phyloP scores from a whole-genome alignment of 352 stramenopile species.

The Elongisporangium undulatum region DNA sequence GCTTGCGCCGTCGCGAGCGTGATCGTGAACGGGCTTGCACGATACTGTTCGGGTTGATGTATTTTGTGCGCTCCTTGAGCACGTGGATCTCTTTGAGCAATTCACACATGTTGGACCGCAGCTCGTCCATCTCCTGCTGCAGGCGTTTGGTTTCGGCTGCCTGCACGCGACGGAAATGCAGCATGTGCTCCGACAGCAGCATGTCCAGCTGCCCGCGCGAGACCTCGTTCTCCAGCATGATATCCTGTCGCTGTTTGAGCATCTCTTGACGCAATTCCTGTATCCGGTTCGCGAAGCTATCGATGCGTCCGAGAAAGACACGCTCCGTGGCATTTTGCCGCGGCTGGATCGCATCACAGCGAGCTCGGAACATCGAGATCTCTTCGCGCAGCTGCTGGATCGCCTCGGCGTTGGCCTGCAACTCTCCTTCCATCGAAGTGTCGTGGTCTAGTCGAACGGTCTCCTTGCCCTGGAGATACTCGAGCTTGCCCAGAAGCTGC shows the following conservation, averaged over 20 bases:
- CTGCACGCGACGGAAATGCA: conserved; percentile 38
- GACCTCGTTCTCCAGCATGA: conserved; percentile 42
- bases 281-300: conserved; percentile 37
- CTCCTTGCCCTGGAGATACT: conserved; percentile 18
- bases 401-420: conserved; percentile 14
- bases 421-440: conserved; percentile 3
- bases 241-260: conserved; percentile 42
- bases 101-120: conserved; percentile 59
- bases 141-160: conserved; percentile 48
- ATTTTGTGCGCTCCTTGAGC: conserved; percentile 66
- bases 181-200: conserved; percentile 44
- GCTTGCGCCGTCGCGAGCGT: too few species aligned
- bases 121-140: conserved; percentile 56
- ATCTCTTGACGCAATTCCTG: conserved; percentile 44
- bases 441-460: not conserved
- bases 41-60: conserved; percentile 38
- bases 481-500: conserved; percentile 31
- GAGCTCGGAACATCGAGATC: conserved; percentile 1
- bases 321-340: conserved; percentile 5
- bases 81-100: conserved; percentile 64
- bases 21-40: too few species aligned
- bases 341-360: too few species aligned
- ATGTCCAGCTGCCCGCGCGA: conserved; percentile 45
- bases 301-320: conserved; percentile 25
- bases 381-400: conserved; percentile 21